Evolutionary conservation across 192 early-diverging fungal species (phyloP).

Genomic region (Linnemannia schmuckeri): DNA sequence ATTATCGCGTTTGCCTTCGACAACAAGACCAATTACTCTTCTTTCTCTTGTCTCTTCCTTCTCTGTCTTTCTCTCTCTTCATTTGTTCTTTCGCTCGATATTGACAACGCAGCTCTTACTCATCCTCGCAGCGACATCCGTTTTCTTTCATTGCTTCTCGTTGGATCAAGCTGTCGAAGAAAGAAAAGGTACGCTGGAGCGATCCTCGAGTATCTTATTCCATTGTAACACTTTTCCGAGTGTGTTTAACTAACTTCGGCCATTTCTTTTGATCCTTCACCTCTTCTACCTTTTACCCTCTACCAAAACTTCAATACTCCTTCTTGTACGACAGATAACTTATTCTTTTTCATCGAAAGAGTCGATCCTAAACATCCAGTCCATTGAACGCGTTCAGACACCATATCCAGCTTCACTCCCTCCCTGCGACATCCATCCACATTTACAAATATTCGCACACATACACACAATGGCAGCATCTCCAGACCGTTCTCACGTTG

Average conservation of each 20-base stretch:
- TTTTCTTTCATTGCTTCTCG: neutral
- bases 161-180: neutral
- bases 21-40: neutral
- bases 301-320: neutral
- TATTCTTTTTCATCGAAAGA: neutral
- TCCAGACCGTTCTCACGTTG: conserved; percentile 1
- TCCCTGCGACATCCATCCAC: neutral
- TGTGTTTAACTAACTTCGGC: neutral
- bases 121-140: neutral
- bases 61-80: neutral
- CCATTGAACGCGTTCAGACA: neutral
- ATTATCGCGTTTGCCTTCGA: conserved; percentile 10
- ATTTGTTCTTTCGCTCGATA: neutral
- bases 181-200: neutral
- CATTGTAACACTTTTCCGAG: neutral
- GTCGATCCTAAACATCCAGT: neutral
- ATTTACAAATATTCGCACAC: neutral
- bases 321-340: neutral
- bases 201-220: neutral
- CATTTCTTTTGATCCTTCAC: neutral
- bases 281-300: neutral
- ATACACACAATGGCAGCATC: conserved; percentile 7
- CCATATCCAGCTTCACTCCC: neutral
- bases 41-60: neutral
- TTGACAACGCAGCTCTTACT: neutral